Evolutionary conservation across 2,329 filamentous ascomycete species (phyloP).

Genomic region (Fusarium sp.): DNA sequence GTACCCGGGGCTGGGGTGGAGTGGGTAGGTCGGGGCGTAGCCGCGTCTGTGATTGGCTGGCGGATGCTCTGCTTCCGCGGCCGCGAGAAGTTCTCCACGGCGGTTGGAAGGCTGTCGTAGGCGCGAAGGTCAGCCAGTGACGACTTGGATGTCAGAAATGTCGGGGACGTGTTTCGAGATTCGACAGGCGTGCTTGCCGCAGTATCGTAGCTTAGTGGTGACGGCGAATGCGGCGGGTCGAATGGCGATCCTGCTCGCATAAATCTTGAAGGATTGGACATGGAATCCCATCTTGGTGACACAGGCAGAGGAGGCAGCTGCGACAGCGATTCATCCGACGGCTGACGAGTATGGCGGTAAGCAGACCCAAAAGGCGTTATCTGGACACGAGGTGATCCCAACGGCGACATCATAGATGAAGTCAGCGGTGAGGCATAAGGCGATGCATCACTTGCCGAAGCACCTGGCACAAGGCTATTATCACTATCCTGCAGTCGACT

Average conservation of each 20-base stretch:
- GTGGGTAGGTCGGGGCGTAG: slow-evolving; percentile 44
- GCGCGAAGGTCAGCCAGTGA: slow-evolving; percentile 48
- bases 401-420: slow-evolving; percentile 34
- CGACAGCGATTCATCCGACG: slow-evolving; percentile 39
- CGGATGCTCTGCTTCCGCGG: slow-evolving; percentile 64
- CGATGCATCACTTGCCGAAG: slow-evolving; percentile 35
- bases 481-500: slow-evolving; percentile 35
- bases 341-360: slow-evolving; percentile 33
- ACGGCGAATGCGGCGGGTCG: slow-evolving; percentile 42
- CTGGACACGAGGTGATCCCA: slow-evolving; percentile 38
- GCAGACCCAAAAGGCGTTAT: slow-evolving; percentile 38
- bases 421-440: slow-evolving; percentile 39
- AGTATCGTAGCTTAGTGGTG: slow-evolving; percentile 39
- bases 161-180: slow-evolving; percentile 46
- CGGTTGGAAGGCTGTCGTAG: slow-evolving; percentile 51
- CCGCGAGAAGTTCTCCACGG: slow-evolving; percentile 67
- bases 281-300: slow-evolving; percentile 58
- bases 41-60: slow-evolving; percentile 51
- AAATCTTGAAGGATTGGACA: slow-evolving; percentile 45
- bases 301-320: slow-evolving; percentile 50
- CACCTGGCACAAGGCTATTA: slow-evolving; percentile 32
- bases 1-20: slow-evolving; percentile 30
- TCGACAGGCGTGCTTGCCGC: slow-evolving; percentile 37
- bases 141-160: slow-evolving; percentile 46
- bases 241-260: slow-evolving; percentile 40